These are phyloP conservation scores for Pseudocercospora pini-densiflorae DNA, from an alignment of 2,329 filamentous ascomycete species.

Conservation along the genomic window DNA sequence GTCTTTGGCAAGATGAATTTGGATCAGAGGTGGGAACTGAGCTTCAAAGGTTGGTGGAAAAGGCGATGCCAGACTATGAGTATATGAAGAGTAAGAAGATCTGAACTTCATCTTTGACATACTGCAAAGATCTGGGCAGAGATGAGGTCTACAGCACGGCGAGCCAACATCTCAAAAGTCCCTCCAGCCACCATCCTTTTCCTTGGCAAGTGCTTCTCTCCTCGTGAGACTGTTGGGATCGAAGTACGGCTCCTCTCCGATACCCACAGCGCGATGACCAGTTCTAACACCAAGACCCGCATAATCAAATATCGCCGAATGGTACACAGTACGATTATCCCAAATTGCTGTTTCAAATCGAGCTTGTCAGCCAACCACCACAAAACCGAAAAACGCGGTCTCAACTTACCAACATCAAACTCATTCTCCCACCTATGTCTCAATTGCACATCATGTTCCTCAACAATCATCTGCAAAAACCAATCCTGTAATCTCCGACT, in stretches of 20 bases:
- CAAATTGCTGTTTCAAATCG: background rate
- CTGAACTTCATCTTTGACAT: background rate
- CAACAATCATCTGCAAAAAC: constrained; percentile 42
- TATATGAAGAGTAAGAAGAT: background rate
- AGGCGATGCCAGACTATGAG: background rate
- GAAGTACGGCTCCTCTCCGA: constrained; percentile 61
- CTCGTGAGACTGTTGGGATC: constrained; percentile 51
- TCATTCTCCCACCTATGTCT: constrained; percentile 53
- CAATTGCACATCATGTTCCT: constrained; percentile 58
- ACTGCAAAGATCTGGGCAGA: too few species aligned
- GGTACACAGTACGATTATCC: constrained; percentile 47
- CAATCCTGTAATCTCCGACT: constrained; percentile 25
- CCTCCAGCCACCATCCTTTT: constrained; percentile 5
- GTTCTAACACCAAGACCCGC: constrained; percentile 56
- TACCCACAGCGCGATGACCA: constrained; percentile 58
- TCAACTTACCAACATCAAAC: constrained; percentile 42
- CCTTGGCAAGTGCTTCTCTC: constrained; percentile 6
- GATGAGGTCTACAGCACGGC: too few species aligned
- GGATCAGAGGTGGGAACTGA: background rate
- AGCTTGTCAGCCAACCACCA: too few species aligned
- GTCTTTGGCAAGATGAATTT: background rate
- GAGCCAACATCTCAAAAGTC: background rate
- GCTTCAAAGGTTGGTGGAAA: background rate
- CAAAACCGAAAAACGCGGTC: too few species aligned
- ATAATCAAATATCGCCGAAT: constrained; percentile 68